phyloP scores from a whole-genome alignment of 257 asterid species.

The Handroanthus guayacan region DNA sequence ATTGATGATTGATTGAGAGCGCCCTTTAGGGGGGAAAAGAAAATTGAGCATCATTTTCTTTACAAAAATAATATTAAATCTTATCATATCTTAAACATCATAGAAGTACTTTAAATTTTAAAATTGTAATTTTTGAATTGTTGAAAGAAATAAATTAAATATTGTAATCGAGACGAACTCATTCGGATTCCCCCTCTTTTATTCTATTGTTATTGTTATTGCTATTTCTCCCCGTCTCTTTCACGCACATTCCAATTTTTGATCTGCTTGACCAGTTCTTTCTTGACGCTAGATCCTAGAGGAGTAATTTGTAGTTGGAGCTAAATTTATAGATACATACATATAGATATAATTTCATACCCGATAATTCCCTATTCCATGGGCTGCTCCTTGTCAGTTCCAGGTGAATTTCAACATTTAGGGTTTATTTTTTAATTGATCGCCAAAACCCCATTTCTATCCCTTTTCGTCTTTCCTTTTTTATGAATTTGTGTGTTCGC shows the following conservation, averaged over 20 bases:
- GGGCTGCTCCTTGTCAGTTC: constrained; percentile 85
- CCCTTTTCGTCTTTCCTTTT: background rate
- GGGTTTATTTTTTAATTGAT: constrained; percentile 31
- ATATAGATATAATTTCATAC: constrained; percentile 20
- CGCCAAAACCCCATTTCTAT: constrained; percentile 16
- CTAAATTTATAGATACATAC: background rate
- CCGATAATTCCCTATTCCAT: constrained; percentile 45
- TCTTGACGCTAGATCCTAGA: background rate
- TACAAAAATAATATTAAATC: no score
- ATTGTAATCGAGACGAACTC: no score
- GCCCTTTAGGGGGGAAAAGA: no score
- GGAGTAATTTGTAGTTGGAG: background rate
- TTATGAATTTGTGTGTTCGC: background rate
- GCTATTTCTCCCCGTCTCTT: background rate
- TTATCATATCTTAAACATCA: no score
- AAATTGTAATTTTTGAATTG: background rate
- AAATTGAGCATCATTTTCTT: no score
- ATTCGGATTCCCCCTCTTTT: no score
- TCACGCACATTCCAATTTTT: constrained; percentile 13
- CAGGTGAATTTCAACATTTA: constrained; percentile 60
- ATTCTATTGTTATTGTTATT: no score
- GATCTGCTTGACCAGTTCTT: background rate
- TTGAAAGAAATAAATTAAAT: background rate
- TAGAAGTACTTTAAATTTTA: no score
- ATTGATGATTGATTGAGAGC: no score